Evolutionary conservation across 2,329 filamentous ascomycete genomes (phyloP).

Genomic region (Cladophialophora exuberans): DNA sequence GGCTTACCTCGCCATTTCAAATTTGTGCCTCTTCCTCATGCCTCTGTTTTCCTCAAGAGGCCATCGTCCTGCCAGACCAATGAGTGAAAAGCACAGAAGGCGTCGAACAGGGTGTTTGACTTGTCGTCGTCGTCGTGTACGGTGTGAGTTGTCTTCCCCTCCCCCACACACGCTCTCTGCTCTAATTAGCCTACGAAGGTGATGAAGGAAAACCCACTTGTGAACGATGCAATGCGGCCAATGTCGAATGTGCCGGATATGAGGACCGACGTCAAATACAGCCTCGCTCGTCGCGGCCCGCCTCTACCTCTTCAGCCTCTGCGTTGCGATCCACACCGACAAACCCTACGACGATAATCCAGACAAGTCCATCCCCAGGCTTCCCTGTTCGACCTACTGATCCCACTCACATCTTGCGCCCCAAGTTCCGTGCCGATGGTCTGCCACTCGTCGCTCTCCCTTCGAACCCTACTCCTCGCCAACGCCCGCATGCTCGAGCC

Average conservation of each 20-base stretch:
- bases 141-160: neutral
- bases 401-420: neutral
- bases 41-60: too few relatives aligned
- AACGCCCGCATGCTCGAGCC: constrained; percentile 30
- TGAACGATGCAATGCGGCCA: constrained; percentile 49
- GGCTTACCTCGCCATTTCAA: too few relatives aligned
- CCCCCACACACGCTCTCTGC: neutral
- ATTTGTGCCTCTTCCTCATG: too few relatives aligned
- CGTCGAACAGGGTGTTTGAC: constrained; percentile 18
- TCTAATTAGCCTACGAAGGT: constrained; percentile 53
- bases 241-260: constrained; percentile 32
- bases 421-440: neutral
- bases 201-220: constrained; percentile 60
- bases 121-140: constrained; percentile 8
- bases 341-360: too few relatives aligned
- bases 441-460: constrained; percentile 29
- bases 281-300: constrained; percentile 12
- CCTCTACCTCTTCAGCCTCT: too few relatives aligned
- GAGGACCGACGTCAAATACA: constrained; percentile 30
- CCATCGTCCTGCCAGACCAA: neutral
- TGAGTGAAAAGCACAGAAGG: neutral
- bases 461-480: constrained; percentile 26
- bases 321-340: too few relatives aligned
- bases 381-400: neutral
- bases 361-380: too few relatives aligned